Percentiles rank a stretch among this genome's conserved stretches.
Evolutionary conservation across 1,139 yeast species (phyloP).

Genomic region (Suhomyces yuchorum): DNA sequence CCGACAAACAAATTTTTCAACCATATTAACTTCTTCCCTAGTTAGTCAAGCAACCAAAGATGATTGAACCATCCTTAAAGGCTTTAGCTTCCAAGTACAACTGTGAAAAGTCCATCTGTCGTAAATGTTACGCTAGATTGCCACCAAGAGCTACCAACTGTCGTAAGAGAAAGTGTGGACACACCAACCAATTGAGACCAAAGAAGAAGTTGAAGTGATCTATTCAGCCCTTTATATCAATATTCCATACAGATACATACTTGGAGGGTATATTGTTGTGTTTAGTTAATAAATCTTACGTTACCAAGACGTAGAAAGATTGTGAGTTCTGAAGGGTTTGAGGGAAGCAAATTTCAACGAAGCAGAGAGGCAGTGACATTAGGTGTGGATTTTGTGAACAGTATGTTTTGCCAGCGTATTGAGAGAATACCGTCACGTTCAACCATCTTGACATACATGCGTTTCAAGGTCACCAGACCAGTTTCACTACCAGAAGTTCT

Average conservation of each 20-base stretch:
- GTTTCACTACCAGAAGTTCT: too few relatives aligned
- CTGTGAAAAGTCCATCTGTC: slow-evolving; percentile 99
- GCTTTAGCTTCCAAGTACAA: slow-evolving; percentile 99
- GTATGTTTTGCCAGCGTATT: background rate
- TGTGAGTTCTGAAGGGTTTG: background rate
- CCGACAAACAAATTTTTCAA: slow-evolving; percentile 11
- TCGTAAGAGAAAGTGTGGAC: slow-evolving; percentile 99
- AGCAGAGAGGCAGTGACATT: background rate
- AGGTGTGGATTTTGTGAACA: background rate
- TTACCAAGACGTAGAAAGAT: slow-evolving; percentile 7
- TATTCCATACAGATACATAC: slow-evolving; percentile 9
- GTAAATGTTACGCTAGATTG: slow-evolving; percentile 99
- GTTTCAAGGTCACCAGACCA: too few relatives aligned
- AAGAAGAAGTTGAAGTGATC: slow-evolving; percentile 98
- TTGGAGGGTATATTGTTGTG: slow-evolving; percentile 12
- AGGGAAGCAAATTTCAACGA: background rate
- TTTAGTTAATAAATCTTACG: slow-evolving; percentile 17
- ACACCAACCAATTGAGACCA: slow-evolving; percentile 99
- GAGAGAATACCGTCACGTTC: too few relatives aligned
- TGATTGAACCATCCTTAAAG: slow-evolving; percentile 99
- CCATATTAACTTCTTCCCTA: slow-evolving; percentile 5
- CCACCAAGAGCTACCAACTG: slow-evolving; percentile 99
- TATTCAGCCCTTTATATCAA: slow-evolving; percentile 29
- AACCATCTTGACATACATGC: background rate
- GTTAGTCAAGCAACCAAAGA: slow-evolving; percentile 29